Conservation (phyloP, 2,329 filamentous ascomycete genomes). For the Ustilaginoidea virens region DNA sequence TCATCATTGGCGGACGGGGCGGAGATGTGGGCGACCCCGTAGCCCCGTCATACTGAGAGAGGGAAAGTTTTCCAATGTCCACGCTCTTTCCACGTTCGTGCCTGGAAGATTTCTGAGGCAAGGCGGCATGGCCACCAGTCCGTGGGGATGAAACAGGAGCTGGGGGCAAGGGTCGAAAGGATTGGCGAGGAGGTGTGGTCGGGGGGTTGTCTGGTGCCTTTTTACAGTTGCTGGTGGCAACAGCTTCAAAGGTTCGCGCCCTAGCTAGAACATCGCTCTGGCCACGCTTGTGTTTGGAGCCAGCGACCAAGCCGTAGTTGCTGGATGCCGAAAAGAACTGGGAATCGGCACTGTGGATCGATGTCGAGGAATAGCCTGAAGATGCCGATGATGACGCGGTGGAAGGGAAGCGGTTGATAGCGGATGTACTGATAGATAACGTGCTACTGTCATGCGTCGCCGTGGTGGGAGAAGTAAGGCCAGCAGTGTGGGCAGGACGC, state of each 20-base stretch:
- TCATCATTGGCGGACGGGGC: conserved; percentile 24
- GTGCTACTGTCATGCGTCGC: conserved; percentile 8
- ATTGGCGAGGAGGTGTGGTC: conserved; percentile 58
- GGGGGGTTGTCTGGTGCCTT: conserved; percentile 48
- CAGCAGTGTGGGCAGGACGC: conserved; percentile 37
- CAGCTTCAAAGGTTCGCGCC: conserved; percentile 30
- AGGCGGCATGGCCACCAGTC: conserved; percentile 17
- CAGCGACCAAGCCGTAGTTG: conserved; percentile 28
- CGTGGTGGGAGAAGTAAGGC: conserved; percentile 12
- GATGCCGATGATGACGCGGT: conserved; percentile 58
- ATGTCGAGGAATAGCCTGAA: conserved; percentile 46
- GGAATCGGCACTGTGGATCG: conserved; percentile 40
- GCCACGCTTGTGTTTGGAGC: conserved; percentile 49
- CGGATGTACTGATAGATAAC: conserved; percentile 26
- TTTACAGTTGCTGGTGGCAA: conserved; percentile 26
- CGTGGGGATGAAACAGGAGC: conserved; percentile 35
- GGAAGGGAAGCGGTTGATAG: conserved; percentile 46
- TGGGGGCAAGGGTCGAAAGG: conserved; percentile 59
- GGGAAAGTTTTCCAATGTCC: conserved; percentile 40
- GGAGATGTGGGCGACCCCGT: conserved; percentile 26
- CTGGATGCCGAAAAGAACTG: conserved; percentile 59
- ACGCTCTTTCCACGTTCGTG: conserved; percentile 49
- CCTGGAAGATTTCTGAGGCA: conserved; percentile 10
- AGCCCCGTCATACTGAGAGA: conserved; percentile 26
- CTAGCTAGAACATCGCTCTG: conserved; percentile 52